Base-by-base conservation (phyloP, 208 protist genomes). In the Crithidia expoeki region DNA sequence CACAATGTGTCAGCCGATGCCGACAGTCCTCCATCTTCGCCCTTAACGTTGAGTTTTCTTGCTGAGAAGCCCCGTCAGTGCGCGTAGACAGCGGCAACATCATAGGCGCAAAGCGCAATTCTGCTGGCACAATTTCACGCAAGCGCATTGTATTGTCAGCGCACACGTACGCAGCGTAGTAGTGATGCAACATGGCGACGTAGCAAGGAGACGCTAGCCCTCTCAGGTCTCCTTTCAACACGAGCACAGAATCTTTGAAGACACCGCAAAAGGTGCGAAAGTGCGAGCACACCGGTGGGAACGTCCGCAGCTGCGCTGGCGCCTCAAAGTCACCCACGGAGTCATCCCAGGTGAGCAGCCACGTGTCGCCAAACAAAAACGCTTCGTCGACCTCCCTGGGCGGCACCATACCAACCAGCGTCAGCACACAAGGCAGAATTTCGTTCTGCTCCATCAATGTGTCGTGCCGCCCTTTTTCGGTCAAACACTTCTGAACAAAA, bases 111-210 rank as follows among this genome's bases (percentile, higher is more conserved):
- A 58, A 59, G 7, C 81, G 81, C 53, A 94, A 69, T 68, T 92
- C 84, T 3, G 73, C 58, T 11, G 89, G 86, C 25, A 92, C 84
- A 7, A 92, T 50, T 17, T 81, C 63, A 7, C 89, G 85, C 40
- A 92, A 27, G 14, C 81, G 76, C 44, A 94, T 61, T 9, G 62
- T 76, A 4, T 16, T 67, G 40, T 76, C 56, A 17, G 60, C 59
- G 9, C 80, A 25, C 42, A 83, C 79, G 67, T 88, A 92, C 34
- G 53, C 81, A 2, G 91, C 72, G 67, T 87, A 87, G 38, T 58
- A 68, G 28, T 76, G 72, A 32, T 32, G 51, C 2, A 56, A 63
- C 34, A 87, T 67, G n/a, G 81, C 81, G 14, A 89, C 42, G 38
- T 77, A 66, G 51, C 84, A 68, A 23, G 74, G 65, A 1, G 79